A percentile compares a stretch with the other conserved stretches of the same genome.
Evolutionary conservation across 1,284 basidiomycete genomes (phyloP).

Genomic region (Athelia sp.): DNA sequence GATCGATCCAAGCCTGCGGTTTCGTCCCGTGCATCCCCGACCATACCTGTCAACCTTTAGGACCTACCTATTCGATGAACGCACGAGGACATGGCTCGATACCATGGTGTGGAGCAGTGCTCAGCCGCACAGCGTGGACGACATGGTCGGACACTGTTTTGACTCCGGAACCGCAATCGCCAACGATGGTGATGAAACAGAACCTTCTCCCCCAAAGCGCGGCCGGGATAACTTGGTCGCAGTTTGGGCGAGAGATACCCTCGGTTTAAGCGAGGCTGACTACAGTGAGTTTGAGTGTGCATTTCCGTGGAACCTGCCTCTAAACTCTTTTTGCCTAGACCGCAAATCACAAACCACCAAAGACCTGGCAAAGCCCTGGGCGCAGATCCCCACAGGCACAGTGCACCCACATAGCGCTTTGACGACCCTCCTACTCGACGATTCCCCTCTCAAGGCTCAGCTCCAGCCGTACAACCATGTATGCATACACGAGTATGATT

Average conservation of each 20-base stretch:
- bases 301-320: too few species aligned
- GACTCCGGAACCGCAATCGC: conserved; percentile 15
- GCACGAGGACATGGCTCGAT: conserved; percentile 61
- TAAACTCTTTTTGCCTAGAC: too few species aligned
- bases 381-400: conserved; percentile 4
- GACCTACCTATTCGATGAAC: conserved; percentile 55
- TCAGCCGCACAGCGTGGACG: conserved; percentile 71
- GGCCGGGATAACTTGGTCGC: conserved; percentile 44
- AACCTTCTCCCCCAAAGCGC: too few species aligned
- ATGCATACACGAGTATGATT: conserved; percentile 65
- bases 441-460: conserved; percentile 72
- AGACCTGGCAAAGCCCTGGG: conserved; percentile 75
- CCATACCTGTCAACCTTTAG: conserved; percentile 68
- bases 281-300: conserved; percentile 75
- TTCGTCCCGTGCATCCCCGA: conserved; percentile 28
- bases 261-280: conserved; percentile 52
- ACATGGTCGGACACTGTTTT: conserved; percentile 64
- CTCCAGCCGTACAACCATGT: conserved; percentile 81
- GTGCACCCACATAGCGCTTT: conserved; percentile 44
- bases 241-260: conserved; percentile 76
- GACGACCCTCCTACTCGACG: conserved; percentile 79
- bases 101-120: conserved; percentile 88
- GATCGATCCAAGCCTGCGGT: too few species aligned
- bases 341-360: conserved; percentile 71
- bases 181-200: too few species aligned